Evolutionary conservation across 495 filamentous ascomycete genomes (phyloP).

Genomic region (Darksidea phi): DNA sequence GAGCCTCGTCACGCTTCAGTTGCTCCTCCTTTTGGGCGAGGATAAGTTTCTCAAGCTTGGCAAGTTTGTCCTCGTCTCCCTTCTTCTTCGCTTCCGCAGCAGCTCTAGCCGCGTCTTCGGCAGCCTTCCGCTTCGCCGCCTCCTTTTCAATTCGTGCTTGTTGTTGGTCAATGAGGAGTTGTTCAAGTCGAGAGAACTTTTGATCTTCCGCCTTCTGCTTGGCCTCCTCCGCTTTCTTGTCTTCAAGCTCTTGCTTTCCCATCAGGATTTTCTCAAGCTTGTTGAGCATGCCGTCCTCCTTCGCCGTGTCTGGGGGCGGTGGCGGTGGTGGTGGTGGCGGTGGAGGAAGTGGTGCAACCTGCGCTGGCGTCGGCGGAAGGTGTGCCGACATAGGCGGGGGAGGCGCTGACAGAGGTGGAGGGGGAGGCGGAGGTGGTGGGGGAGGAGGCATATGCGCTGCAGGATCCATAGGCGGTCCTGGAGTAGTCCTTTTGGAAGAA

Average conservation of each 20-base stretch:
- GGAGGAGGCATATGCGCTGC: neutral
- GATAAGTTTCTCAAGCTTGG: slow-evolving; percentile 41
- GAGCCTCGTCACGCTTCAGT: slow-evolving; percentile 37
- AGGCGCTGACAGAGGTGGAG: slow-evolving; percentile 10
- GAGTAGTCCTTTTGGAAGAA: slow-evolving; percentile 25
- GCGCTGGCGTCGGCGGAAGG: slow-evolving; percentile 16
- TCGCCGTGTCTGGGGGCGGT: slow-evolving; percentile 18
- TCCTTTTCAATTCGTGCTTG: slow-evolving; percentile 34
- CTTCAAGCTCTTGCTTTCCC: slow-evolving; percentile 9
- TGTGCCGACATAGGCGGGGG: neutral
- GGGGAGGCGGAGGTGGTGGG: slow-evolving; percentile 7
- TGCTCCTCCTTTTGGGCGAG: slow-evolving; percentile 41
- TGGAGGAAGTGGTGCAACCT: slow-evolving; percentile 13
- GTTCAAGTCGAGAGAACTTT: slow-evolving; percentile 33
- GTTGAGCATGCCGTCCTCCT: slow-evolving; percentile 19
- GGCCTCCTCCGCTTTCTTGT: slow-evolving; percentile 24
- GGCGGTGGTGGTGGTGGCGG: slow-evolving; percentile 24
- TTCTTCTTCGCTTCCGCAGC: slow-evolving; percentile 35
- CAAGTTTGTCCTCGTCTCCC: slow-evolving; percentile 37
- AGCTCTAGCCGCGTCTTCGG: slow-evolving; percentile 21
- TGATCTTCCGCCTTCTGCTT: slow-evolving; percentile 31
- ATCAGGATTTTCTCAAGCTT: slow-evolving; percentile 25
- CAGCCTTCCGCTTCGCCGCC: slow-evolving; percentile 22
- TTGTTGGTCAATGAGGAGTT: slow-evolving; percentile 29
- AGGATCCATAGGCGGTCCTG: slow-evolving; percentile 20